phyloP scores from a whole-genome alignment of 2,329 filamentous ascomycete genomes.

The Dryadomyces quercus-mongolicae region DNA sequence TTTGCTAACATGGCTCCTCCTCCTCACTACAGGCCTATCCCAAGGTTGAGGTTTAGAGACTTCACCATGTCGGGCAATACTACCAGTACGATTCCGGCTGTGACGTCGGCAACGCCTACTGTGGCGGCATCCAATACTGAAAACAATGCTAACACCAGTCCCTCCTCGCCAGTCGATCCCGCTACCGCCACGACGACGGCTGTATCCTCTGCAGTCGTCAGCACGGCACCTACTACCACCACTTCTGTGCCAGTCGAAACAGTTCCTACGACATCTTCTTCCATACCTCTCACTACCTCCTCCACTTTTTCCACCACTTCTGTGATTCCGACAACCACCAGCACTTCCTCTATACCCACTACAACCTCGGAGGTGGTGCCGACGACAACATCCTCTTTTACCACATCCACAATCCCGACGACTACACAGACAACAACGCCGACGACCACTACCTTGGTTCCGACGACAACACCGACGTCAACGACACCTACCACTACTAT shows the following conservation, averaged over 20 bases:
- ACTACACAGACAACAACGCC: neutral
- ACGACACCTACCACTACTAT: conserved; percentile 8
- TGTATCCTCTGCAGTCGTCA: neutral
- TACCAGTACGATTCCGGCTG: conserved; percentile 13
- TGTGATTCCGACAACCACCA: neutral
- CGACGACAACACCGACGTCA: neutral
- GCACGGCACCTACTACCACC: neutral
- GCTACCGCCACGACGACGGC: neutral
- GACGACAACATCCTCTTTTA: neutral
- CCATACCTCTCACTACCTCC: neutral
- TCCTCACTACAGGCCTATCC: conserved; percentile 13
- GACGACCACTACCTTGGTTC: neutral
- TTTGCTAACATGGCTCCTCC: conserved; percentile 17
- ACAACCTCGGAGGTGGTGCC: conserved; percentile 1
- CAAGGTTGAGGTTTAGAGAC: conserved; percentile 15
- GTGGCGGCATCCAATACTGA: neutral
- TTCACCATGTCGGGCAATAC: conserved; percentile 17
- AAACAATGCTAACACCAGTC: neutral
- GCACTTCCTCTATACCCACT: neutral
- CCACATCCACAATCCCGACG: neutral
- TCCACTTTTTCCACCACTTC: neutral
- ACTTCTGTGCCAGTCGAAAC: neutral
- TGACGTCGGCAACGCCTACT: neutral
- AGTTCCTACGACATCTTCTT: neutral
- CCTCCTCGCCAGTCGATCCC: neutral